Conservation (phyloP, 2,329 filamentous ascomycete species). For the Cladophialophora carrionii region DNA sequence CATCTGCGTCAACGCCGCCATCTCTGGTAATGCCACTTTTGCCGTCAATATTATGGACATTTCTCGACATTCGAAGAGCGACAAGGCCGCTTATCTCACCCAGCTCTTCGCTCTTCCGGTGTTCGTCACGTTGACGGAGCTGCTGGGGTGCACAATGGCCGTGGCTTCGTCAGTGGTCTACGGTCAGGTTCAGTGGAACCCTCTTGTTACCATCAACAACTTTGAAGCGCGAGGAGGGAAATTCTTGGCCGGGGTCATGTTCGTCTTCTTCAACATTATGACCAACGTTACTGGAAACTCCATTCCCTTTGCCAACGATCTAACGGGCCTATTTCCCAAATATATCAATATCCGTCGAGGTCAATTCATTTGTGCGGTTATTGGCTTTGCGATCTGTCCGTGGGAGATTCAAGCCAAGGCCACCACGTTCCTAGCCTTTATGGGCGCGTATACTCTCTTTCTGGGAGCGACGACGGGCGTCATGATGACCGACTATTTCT, state of each 20-base stretch:
- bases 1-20: conserved; percentile 26
- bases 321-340: conserved; percentile 56
- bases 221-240: conserved; percentile 43
- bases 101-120: conserved; percentile 53
- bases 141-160: conserved; percentile 61
- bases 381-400: conserved; percentile 51
- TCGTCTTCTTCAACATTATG: conserved; percentile 26
- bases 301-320: conserved; percentile 55
- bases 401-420: conserved; percentile 53
- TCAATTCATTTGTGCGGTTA: conserved; percentile 43
- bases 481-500: conserved; percentile 36
- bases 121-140: conserved; percentile 54
- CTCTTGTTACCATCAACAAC: conserved; percentile 46
- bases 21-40: conserved; percentile 41
- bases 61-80: conserved; percentile 46
- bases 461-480: conserved; percentile 37
- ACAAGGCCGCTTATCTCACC: conserved; percentile 44
- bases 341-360: conserved; percentile 59
- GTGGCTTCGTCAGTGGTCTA: conserved; percentile 48
- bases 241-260: conserved; percentile 56
- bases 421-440: conserved; percentile 46
- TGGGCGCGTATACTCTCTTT: conserved; percentile 38
- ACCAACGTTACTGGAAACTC: conserved; percentile 21
- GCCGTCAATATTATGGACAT: conserved; percentile 59
- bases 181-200: conserved; percentile 50